Base-by-base conservation (phyloP, 176 grass and related monocot species). In the Lolium multiflorum region DNA sequence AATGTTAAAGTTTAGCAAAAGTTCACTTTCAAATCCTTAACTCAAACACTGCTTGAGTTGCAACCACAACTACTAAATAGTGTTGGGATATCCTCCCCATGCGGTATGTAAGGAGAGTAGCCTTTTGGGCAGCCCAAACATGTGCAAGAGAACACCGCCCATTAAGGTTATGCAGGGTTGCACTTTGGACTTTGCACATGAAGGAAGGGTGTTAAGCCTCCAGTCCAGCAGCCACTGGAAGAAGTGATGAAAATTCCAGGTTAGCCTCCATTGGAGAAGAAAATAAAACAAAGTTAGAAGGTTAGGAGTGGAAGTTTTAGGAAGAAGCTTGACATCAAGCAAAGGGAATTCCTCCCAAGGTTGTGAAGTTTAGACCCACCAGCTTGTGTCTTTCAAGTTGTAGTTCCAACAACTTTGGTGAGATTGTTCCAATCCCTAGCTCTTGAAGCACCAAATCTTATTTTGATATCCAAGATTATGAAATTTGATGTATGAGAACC, bases 361-460 rank as follows among this genome's bases (percentile, higher is more conserved):
- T 66, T 66, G 63, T 17, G 26, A 37, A 66, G 26, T 35, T 66
- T 5, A 66, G 25, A 66, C 35, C 63, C 26, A 35, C 26, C 63
- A 66, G 26, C 26, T 24, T 66, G 13, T 16, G 13, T 35, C 63
- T 66, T 66, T 66, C 28, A 35, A 66, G 63, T 66, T 66, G 24
- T 66, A 26, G 5, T 2, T 66, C 13, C 24, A 35, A 25, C 63
- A 66, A 16, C 63, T 66, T 66, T 66, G 25, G 13, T 66, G 28
- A 35, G 63, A 31, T 9, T 21, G 20, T 66, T 55, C 51, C 12
- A 31, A 64, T 15, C 12, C 61, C 61, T 64, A 64, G 25, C 61
- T 64, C 26, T 64, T 14, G 61, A 64, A 64, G 61, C 61, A 64
- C 24, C 25, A 64, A 64, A 64, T 64, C 24, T 64, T 64, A 64